A percentile compares a stretch with the other conserved stretches of the same genome.
Conservation (phyloP, 2,329 filamentous ascomycete species). For the Pseudopithomyces maydicus region DNA sequence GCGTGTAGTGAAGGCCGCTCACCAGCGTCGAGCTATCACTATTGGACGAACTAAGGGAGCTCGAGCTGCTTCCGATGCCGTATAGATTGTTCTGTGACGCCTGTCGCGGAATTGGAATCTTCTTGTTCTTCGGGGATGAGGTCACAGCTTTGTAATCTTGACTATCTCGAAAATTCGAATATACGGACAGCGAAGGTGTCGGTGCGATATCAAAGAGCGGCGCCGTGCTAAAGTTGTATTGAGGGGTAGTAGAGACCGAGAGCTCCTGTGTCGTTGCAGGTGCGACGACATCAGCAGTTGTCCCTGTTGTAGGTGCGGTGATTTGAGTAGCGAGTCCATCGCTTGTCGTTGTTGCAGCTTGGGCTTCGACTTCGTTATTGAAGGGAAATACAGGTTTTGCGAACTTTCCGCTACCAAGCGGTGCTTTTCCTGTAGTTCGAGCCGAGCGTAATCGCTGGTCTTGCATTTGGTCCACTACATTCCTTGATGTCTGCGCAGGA, state of each 20-base stretch:
- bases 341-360: conserved; percentile 8
- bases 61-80: conserved; percentile 43
- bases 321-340: conserved; percentile 10
- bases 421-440: conserved; percentile 22
- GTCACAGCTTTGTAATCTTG: conserved; percentile 24
- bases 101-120: conserved; percentile 29
- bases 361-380: conserved; percentile 10
- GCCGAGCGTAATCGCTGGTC: conserved; percentile 34
- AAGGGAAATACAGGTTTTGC: conserved; percentile 29
- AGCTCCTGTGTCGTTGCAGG: conserved; percentile 14
- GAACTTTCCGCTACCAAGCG: conserved; percentile 14
- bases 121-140: conserved; percentile 20
- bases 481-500: conserved; percentile 27
- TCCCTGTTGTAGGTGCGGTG: conserved; percentile 11
- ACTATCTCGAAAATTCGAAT: conserved; percentile 28
- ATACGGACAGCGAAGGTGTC: conserved; percentile 22
- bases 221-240: conserved; percentile 33
- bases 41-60: conserved; percentile 36
- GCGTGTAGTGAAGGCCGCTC: conserved; percentile 47
- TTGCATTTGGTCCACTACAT: conserved; percentile 38
- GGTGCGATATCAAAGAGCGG: conserved; percentile 27
- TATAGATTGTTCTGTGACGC: conserved; percentile 45
- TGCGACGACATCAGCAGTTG: conserved; percentile 14
- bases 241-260: conserved; percentile 11
- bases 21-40: conserved; percentile 40